phyloP scores from a whole-genome alignment of 345 rosid species.

The Boechera divaricarpa region DNA sequence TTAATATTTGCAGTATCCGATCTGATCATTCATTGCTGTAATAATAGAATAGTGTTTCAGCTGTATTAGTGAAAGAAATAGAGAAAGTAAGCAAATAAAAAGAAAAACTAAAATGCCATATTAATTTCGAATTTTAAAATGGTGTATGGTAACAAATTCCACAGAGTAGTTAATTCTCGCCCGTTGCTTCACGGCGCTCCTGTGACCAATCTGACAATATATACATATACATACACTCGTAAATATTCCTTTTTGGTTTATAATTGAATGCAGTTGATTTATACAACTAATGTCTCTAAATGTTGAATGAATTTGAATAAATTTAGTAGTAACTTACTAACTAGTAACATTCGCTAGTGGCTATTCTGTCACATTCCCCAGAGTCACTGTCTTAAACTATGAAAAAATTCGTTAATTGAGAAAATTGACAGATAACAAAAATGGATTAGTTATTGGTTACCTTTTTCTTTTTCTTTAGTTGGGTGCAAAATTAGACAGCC shows the following conservation, averaged over 20 bases:
- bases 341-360: neutral
- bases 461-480: neutral
- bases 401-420: neutral
- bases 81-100: neutral
- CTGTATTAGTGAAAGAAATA: neutral
- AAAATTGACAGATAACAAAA: constrained; percentile 18
- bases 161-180: constrained; percentile 42
- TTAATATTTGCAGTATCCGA: constrained; percentile 5
- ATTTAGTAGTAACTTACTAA: neutral
- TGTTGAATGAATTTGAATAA: neutral
- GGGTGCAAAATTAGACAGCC: constrained; percentile 18
- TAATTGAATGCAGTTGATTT: neutral
- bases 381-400: neutral
- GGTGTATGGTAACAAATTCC: constrained; percentile 24
- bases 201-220: constrained; percentile 35
- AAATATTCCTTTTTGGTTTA: neutral
- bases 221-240: constrained; percentile 29
- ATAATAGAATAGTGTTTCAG: constrained; percentile 27
- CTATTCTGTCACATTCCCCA: constrained; percentile 4
- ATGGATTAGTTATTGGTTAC: neutral
- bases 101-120: neutral
- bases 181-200: constrained; percentile 47
- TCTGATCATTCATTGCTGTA: constrained; percentile 41
- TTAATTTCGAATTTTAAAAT: neutral
- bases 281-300: neutral